Percentiles rank a stretch among this genome's conserved stretches.
phyloP scores from a whole-genome alignment of 345 rosid genomes.

The Clausena lansium region DNA sequence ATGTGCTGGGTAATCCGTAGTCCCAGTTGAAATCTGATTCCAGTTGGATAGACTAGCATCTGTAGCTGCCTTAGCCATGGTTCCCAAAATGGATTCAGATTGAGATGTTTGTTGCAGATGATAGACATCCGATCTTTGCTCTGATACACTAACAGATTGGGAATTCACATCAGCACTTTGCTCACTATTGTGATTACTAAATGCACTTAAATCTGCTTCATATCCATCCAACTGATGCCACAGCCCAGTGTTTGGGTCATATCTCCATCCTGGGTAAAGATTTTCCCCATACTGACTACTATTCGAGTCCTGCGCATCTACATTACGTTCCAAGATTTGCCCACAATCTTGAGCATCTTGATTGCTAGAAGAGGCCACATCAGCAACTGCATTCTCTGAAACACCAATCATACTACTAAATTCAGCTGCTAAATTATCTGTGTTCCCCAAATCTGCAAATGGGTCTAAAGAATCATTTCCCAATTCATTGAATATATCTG shows the following conservation, averaged over 20 bases:
- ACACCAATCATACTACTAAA: not conserved
- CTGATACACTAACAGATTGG: constrained; percentile 17
- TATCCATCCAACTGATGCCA: constrained; percentile 37
- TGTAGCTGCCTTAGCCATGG: constrained; percentile 20
- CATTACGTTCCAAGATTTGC: not conserved
- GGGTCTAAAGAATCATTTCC: constrained; percentile 21
- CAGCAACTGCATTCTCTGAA: constrained; percentile 2
- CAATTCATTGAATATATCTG: constrained; percentile 30
- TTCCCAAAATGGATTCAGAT: constrained; percentile 25
- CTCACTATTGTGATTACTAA: not conserved
- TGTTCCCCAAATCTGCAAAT: constrained; percentile 16
- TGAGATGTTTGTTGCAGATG: constrained; percentile 33
- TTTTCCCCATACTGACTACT: constrained; percentile 33
- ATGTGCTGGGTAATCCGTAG: constrained; percentile 35
- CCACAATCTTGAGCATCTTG: not conserved
- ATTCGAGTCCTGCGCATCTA: constrained; percentile 22
- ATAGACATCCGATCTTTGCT: constrained; percentile 22
- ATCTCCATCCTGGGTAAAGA: constrained; percentile 45
- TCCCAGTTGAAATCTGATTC: constrained; percentile 26
- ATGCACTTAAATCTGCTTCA: constrained; percentile 7
- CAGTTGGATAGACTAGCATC: constrained; percentile 26
- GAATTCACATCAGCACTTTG: constrained; percentile 1
- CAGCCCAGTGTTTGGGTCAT: constrained; percentile 32
- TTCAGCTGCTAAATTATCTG: not conserved
- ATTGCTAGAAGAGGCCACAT: not conserved